Conservation (phyloP, 2,329 filamentous ascomycete genomes). For the Chaetomiaceae sp. region DNA sequence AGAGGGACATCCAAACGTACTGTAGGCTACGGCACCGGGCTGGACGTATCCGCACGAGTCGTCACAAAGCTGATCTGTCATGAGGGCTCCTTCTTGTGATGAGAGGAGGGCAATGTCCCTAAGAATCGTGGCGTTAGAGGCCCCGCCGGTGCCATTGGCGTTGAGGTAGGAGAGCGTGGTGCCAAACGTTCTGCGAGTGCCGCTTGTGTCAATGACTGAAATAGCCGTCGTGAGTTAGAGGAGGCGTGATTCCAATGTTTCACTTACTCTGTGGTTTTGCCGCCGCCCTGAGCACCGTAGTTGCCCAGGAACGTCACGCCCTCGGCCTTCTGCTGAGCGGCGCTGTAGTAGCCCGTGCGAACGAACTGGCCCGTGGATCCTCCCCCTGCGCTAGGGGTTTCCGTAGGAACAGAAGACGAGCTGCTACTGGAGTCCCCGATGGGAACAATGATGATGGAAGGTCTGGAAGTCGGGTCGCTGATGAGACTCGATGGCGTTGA, state of each 20-base stretch:
- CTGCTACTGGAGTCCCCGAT: background rate
- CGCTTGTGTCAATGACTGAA: too few relatives aligned
- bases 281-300: slow-evolving; percentile 39
- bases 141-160: slow-evolving; percentile 35
- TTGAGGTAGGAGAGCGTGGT: slow-evolving; percentile 42
- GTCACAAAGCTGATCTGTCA: slow-evolving; percentile 38
- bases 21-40: slow-evolving; percentile 39
- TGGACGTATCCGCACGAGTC: slow-evolving; percentile 40
- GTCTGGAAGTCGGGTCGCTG: background rate
- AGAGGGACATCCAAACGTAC: background rate
- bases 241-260: too few relatives aligned
- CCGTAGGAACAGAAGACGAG: slow-evolving; percentile 8
- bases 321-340: slow-evolving; percentile 33
- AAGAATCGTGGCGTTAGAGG: slow-evolving; percentile 35
- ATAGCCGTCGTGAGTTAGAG: too few relatives aligned
- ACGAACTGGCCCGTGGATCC: slow-evolving; percentile 30
- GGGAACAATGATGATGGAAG: background rate
- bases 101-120: slow-evolving; percentile 36
- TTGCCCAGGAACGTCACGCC: slow-evolving; percentile 46
- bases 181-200: slow-evolving; percentile 35
- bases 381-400: slow-evolving; percentile 11
- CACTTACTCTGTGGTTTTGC: slow-evolving; percentile 23
- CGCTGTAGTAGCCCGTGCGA: slow-evolving; percentile 41
- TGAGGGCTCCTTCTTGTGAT: slow-evolving; percentile 42
- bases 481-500: background rate